Base-by-base conservation (phyloP, 2,329 filamentous ascomycete genomes). In the Camptophora hylomeconis region DNA sequence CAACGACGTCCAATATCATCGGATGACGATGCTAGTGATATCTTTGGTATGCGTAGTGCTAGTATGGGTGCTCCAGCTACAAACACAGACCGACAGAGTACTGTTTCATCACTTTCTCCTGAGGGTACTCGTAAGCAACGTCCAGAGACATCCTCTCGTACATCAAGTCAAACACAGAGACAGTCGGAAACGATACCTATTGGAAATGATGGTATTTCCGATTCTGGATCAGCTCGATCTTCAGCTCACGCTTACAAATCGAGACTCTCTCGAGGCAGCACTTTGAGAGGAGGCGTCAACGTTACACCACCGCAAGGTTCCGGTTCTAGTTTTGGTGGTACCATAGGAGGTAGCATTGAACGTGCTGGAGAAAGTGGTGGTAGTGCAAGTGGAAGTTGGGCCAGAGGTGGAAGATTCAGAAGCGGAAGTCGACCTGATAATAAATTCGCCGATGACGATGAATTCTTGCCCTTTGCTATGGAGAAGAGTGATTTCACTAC, bases 41-140 rank as follows among this genome's bases (percentile, higher is more conserved):
- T 60, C 12, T 58, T 60, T 36, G 56, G 54, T 12, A 55, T 60
- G 47, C 54, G 60, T 20, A 62, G 60, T 34, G 48, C 60, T 11
- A 63, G 60, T 37, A 46, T 63, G 24, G 58, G 58, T 4, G 52
- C 53, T 7, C 33, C 35, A 20, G 38, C 35, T 24, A 30, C 33
- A 9, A 30, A 20, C 4, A 13, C n/a, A 23, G 38, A 12, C 6
- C 24, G 29, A 21, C 30, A 20, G 20, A 31, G 33, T 17, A 26
- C 22, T 14, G 33, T 19, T 3, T 32, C 32, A 14, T 27, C 27
- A 14, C 24, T 17, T n/a, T 25, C 21, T 11, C 17, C 17, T 8
- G 16, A 10, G 2, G 26, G 17, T 5, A 18, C 20, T 3, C 13
- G 11, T 8, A 30, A 25, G 15, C 26, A 19, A 2, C 22, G 18